Conservation (phyloP, 768 basidiomycete species). For the Dioszegia hungarica region DNA sequence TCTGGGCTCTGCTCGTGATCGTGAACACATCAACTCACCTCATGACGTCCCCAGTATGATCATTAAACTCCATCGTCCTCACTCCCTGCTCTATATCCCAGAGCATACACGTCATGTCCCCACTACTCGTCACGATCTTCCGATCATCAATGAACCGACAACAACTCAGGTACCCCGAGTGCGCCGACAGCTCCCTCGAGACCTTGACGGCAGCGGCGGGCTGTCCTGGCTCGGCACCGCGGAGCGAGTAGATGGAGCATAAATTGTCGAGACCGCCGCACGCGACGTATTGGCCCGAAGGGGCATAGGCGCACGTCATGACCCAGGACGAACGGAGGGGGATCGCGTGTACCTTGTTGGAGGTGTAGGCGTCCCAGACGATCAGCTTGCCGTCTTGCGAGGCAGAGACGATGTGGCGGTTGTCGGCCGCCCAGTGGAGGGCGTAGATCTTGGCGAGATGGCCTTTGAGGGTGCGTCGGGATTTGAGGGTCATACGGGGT, state of each 20-base stretch:
- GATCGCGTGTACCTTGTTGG: conserved; percentile 99
- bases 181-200: conserved; percentile 90
- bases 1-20: neutral
- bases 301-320: conserved; percentile 99
- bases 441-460: conserved; percentile 99
- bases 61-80: conserved; percentile 95
- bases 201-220: conserved; percentile 63
- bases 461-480: conserved; percentile 87
- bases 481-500: conserved; percentile 94
- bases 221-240: conserved; percentile 56
- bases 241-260: conserved; percentile 94
- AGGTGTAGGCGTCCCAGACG: conserved; percentile 99
- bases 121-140: conserved; percentile 95
- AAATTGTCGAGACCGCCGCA: conserved; percentile 99
- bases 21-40: conserved; percentile 63
- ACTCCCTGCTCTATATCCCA: conserved; percentile 99
- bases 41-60: conserved; percentile 99
- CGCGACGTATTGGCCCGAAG: conserved; percentile 93
- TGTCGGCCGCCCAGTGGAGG: conserved; percentile 98
- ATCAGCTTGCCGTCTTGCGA: conserved; percentile 99
- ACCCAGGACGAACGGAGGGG: conserved; percentile 97
- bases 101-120: conserved; percentile 99
- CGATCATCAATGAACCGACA: conserved; percentile 98
- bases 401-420: conserved; percentile 96
- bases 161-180: conserved; percentile 96